phyloP scores from a whole-genome alignment of 2,329 filamentous ascomycete species.

The Coniochaeta sp. region DNA sequence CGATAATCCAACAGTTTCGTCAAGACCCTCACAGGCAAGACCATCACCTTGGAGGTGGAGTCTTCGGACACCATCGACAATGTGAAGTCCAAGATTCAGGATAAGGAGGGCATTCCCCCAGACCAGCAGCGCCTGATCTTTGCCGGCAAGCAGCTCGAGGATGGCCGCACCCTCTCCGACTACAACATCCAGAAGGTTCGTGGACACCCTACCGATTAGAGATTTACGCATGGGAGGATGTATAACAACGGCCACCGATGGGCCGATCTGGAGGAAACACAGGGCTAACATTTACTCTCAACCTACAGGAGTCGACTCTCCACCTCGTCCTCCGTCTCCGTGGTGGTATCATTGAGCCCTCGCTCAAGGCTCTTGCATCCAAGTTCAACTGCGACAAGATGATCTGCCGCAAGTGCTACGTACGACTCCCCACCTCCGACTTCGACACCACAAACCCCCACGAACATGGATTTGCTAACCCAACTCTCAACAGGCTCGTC shows the following conservation, averaged over 20 bases:
- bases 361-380: constrained; percentile 93
- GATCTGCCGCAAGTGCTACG: constrained; percentile 99
- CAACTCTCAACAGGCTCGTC: constrained; percentile 58
- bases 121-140: constrained; percentile 99
- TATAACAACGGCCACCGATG: neutral
- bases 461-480: constrained; percentile 15
- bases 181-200: constrained; percentile 99
- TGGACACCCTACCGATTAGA: constrained; percentile 13
- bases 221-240: neutral
- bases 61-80: constrained; percentile 99
- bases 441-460: neutral
- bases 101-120: constrained; percentile 97
- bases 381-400: constrained; percentile 99
- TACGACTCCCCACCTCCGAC: constrained; percentile 37
- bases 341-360: constrained; percentile 99
- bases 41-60: constrained; percentile 99
- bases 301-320: constrained; percentile 81
- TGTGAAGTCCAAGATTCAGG: constrained; percentile 99
- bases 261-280: neutral
- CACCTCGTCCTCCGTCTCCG: constrained; percentile 98
- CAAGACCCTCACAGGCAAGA: constrained; percentile 99
- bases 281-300: constrained; percentile 3
- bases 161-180: constrained; percentile 92
- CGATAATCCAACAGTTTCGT: constrained; percentile 67
- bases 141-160: constrained; percentile 97